Conservation (phyloP, 306 rosid species). For the Sicyos edulis region DNA sequence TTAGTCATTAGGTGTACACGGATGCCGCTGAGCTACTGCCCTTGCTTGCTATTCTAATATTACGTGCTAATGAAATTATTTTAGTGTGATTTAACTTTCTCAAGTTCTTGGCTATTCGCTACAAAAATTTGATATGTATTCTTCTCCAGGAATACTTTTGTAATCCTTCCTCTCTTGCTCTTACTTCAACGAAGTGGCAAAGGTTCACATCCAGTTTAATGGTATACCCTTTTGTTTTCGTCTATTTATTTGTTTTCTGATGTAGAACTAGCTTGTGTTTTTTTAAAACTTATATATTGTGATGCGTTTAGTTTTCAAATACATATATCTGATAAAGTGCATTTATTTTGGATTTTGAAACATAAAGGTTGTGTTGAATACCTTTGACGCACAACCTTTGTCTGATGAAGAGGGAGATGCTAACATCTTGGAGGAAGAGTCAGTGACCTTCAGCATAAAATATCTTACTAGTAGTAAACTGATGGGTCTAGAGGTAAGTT, state of each 20-base stretch:
- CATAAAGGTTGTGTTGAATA: slow-evolving; percentile 64
- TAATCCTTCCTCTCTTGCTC: slow-evolving; percentile 58
- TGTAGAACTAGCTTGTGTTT: neutral
- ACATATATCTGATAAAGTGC: neutral
- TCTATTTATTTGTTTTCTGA: slow-evolving; percentile 5
- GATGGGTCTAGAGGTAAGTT: slow-evolving; percentile 85
- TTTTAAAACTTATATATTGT: neutral
- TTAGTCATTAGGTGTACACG: too few species aligned
- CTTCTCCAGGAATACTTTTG: slow-evolving; percentile 73
- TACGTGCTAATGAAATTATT: neutral
- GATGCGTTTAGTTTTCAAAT: neutral
- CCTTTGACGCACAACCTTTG: slow-evolving; percentile 93
- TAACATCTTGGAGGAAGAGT: slow-evolving; percentile 80
- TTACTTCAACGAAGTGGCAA: slow-evolving; percentile 75
- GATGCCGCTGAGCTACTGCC: too few species aligned
- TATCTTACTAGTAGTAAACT: slow-evolving; percentile 95
- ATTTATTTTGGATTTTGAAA: slow-evolving; percentile 22
- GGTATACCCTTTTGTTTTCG: slow-evolving; percentile 36
- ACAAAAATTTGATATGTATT: neutral
- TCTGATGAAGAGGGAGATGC: slow-evolving; percentile 95
- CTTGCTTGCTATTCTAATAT: too few species aligned
- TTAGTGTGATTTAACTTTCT: neutral
- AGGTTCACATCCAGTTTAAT: slow-evolving; percentile 68
- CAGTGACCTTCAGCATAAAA: slow-evolving; percentile 84
- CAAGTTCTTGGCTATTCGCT: neutral